A percentile compares a stretch with the other conserved stretches of the same genome.
phyloP scores from a whole-genome alignment of 2,329 filamentous ascomycete genomes.

The Penicillium crustosum region DNA sequence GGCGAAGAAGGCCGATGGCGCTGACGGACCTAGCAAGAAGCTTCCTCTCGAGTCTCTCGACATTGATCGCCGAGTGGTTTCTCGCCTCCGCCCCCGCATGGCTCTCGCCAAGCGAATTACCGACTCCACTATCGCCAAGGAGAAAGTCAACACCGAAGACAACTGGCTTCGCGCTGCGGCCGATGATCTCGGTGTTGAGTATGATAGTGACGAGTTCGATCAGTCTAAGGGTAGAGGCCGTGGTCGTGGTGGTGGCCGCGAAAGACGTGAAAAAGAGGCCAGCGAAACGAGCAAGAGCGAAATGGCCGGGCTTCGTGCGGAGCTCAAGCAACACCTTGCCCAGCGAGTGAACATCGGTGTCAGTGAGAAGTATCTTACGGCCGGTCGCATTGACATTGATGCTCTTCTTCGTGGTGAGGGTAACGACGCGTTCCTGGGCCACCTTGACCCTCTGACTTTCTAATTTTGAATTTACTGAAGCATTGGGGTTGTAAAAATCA shows the following conservation, averaged over 20 bases:
- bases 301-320: conserved; percentile 65
- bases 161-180: conserved; percentile 81
- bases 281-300: conserved; percentile 70
- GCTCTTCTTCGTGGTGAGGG: conserved; percentile 65
- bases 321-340: conserved; percentile 69
- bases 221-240: conserved; percentile 65
- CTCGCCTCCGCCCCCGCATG: conserved; percentile 73
- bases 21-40: conserved; percentile 51
- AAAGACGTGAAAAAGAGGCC: conserved; percentile 72
- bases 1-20: conserved; percentile 45
- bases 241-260: conserved; percentile 72
- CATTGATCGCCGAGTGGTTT: conserved; percentile 75
- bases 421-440: conserved; percentile 66
- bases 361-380: conserved; percentile 80
- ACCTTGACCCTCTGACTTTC: conserved; percentile 49
- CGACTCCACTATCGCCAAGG: conserved; percentile 79
- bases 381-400: conserved; percentile 79
- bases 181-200: conserved; percentile 90
- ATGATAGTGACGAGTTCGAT: conserved; percentile 83
- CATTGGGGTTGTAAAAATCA: conserved; percentile 2
- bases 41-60: conserved; percentile 72
- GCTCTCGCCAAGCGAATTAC: conserved; percentile 83
- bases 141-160: conserved; percentile 80
- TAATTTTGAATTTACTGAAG: conserved; percentile 13
- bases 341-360: conserved; percentile 82